Evolutionary conservation across 805 yeast genomes (phyloP), one percentile per base, ranked within the genome.

Genomic region (Ogataea salicorniae): DNA sequence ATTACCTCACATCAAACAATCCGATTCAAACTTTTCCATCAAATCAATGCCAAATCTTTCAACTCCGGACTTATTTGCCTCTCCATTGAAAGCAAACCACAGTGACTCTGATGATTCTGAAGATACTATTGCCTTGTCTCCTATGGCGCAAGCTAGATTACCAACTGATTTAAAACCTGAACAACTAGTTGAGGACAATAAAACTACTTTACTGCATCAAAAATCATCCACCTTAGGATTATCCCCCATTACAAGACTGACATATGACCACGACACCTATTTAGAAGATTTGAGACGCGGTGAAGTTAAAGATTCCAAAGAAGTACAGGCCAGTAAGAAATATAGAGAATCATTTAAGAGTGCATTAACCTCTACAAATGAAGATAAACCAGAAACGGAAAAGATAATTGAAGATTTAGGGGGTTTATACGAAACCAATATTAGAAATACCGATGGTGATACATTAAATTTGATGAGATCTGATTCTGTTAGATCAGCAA

Each of bases 221-320:
- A 75, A 72, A 55, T 61, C 77, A 46, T 75, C 73, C 46, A 63
- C 75, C 2, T 73, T 70, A 39, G 60, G 76, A 15, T 62, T 63
- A 1, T 23, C 56, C 22, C 58, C 57, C 1, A 18, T 46, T 11
- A 42, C 50, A 17, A 43, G 26, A 6, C 41, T 55, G 29, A 47
- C 48, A 6, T 58, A 57, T 46, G 69, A 64, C 46, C 68, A 64
- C 49, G 60, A 57, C 17, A 43, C 52, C 6, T 66, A 62, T 40
- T 20, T 66, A 38, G 63, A 63, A 47, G 54, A 60, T 37, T 39
- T 58, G 43, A 46, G 52, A 41, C 54, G 57, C 34, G 60, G 58
- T 5, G 53, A 53, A 16, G 33, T 54, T 16, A 41, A 50, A 17
- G 62, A 57, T 18, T 31, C 55, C 3, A 37, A 49, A 8, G 58